phyloP scores from a whole-genome alignment of 1,139 yeast genomes.

The Diutina ranongensis region DNA sequence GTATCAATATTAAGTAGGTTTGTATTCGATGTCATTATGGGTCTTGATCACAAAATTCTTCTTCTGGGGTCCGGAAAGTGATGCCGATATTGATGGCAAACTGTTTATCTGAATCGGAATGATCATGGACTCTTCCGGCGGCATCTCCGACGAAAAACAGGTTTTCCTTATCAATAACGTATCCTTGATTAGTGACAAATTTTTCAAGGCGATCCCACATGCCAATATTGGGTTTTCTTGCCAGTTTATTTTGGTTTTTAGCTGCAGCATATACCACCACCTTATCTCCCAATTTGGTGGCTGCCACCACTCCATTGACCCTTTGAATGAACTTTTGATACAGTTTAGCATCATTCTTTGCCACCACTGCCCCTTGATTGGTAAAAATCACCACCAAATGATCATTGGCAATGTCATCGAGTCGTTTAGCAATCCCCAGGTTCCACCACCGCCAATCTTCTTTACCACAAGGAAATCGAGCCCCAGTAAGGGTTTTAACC shows the following conservation, averaged over 20 bases:
- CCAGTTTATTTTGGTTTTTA: slow-evolving; percentile 25
- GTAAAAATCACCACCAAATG: slow-evolving; percentile 59
- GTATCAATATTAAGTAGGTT: too few relatives aligned
- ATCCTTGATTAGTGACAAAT: slow-evolving; percentile 19
- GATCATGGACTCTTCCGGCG: slow-evolving; percentile 71
- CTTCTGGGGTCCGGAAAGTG: slow-evolving; percentile 60
- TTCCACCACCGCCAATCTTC: slow-evolving; percentile 63
- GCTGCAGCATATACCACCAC: slow-evolving; percentile 57
- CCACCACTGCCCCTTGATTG: slow-evolving; percentile 67
- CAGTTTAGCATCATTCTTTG: slow-evolving; percentile 32
- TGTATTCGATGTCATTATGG: too few relatives aligned
- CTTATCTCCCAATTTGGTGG: slow-evolving; percentile 14
- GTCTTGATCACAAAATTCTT: slow-evolving; percentile 12
- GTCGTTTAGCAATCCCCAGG: slow-evolving; percentile 12
- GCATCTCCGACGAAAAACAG: slow-evolving; percentile 92
- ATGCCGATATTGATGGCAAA: slow-evolving; percentile 55
- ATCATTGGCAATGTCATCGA: slow-evolving; percentile 15
- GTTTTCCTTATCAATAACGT: slow-evolving; percentile 22
- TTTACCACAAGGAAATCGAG: slow-evolving; percentile 41
- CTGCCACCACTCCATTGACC: slow-evolving; percentile 25
- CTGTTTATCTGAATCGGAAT: slow-evolving; percentile 61
- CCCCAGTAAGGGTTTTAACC: slow-evolving; percentile 48
- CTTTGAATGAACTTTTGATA: slow-evolving; percentile 34
- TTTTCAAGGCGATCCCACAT: slow-evolving; percentile 46
- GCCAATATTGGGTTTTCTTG: slow-evolving; percentile 66